A percentile compares a stretch with the other conserved stretches of the same genome.
Evolutionary conservation across 306 rosid species (phyloP).

Genomic region (Vigna angularis): DNA sequence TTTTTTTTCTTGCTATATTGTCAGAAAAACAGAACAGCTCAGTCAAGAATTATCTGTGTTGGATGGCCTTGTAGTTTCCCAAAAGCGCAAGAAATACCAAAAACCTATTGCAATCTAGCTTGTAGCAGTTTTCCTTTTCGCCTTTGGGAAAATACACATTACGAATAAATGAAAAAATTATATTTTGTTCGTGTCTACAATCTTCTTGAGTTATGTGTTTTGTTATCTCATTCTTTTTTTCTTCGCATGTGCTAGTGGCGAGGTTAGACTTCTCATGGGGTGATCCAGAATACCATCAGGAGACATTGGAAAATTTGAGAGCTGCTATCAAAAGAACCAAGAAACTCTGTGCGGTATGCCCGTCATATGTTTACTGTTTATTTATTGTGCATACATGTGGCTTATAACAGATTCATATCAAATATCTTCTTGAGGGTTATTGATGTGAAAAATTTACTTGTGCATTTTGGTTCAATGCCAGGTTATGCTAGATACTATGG

Average conservation of each 20-base stretch:
- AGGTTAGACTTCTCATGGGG: slow-evolving; percentile 92
- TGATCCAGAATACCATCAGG: slow-evolving; percentile 80
- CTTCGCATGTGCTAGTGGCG: slow-evolving; percentile 64
- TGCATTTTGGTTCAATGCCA: slow-evolving; percentile 47
- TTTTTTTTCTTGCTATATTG: slow-evolving; percentile 8
- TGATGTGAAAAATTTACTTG: slow-evolving; percentile 7
- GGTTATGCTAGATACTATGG: slow-evolving; percentile 92
- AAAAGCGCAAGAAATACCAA: slow-evolving; percentile 16
- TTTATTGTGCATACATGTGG: neutral
- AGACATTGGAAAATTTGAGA: slow-evolving; percentile 77
- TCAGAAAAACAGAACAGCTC: neutral
- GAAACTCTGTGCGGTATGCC: slow-evolving; percentile 82
- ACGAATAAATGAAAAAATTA: slow-evolving; percentile 14
- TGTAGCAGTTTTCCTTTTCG: neutral
- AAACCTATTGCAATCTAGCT: neutral
- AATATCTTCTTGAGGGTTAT: slow-evolving; percentile 27
- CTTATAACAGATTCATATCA: neutral
- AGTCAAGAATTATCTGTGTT: neutral
- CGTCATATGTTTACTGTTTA: slow-evolving; percentile 19
- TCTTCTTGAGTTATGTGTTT: slow-evolving; percentile 16
- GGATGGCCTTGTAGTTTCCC: neutral
- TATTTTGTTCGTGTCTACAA: slow-evolving; percentile 6
- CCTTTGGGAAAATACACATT: slow-evolving; percentile 12
- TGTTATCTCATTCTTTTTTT: slow-evolving; percentile 30
- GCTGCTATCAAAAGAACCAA: slow-evolving; percentile 62